Percentiles rank a stretch among this genome's conserved stretches.
These are phyloP conservation scores for Syzygium aqueum DNA, from an alignment of 345 rosid species.

Conservation along the genomic window DNA sequence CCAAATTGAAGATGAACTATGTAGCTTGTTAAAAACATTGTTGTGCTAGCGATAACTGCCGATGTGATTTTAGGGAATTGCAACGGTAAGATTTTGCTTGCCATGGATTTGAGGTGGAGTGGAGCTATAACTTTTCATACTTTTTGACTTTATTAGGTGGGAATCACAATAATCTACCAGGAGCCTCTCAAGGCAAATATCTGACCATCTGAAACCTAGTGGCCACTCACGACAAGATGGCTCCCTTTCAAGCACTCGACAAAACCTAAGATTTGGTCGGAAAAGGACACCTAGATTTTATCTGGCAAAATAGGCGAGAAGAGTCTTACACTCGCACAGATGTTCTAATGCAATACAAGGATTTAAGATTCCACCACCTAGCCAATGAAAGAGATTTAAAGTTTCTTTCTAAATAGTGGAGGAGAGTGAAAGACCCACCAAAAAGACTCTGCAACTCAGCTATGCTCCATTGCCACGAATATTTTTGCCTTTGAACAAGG, in stretches of 20 bases:
- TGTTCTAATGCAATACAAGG: neutral
- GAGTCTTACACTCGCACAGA: neutral
- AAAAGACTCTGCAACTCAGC: neutral
- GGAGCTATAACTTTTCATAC: neutral
- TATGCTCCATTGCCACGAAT: neutral
- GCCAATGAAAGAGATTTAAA: neutral
- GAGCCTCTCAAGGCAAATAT: neutral
- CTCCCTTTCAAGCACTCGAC: neutral
- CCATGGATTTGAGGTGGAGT: neutral
- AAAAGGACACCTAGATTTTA: neutral
- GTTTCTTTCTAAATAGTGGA: neutral
- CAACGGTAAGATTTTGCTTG: neutral
- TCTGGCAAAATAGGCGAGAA: neutral
- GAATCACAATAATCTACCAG: neutral
- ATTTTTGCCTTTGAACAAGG: neutral
- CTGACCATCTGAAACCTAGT: neutral
- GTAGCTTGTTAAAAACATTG: neutral
- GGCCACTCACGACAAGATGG: neutral
- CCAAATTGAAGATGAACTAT: neutral
- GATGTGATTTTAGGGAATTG: neutral
- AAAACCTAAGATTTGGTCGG: neutral
- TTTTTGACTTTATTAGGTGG: neutral
- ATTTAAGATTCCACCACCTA: neutral
- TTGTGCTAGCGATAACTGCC: neutral
- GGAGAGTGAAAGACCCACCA: neutral